These are phyloP conservation scores for Kodamaea fukazawae DNA, from an alignment of 805 yeast species.

Conservation along the genomic window DNA sequence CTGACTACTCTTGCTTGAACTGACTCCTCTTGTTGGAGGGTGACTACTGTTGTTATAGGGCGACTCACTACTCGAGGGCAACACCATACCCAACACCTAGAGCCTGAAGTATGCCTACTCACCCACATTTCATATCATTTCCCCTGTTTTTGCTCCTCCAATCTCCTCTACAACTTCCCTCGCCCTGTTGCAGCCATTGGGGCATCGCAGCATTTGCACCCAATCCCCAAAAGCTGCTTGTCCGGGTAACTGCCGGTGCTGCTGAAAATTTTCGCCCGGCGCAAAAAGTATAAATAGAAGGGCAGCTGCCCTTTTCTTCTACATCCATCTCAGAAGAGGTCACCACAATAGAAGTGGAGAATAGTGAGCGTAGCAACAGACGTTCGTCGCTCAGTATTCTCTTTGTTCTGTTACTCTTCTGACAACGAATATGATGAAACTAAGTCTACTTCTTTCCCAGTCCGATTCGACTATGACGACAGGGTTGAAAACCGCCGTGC, in stretches of 20 bases:
- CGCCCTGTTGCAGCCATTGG: too few species aligned
- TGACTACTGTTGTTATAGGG: too few species aligned
- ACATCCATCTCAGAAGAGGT: not conserved
- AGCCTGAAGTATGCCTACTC: too few species aligned
- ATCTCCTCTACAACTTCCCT: too few species aligned
- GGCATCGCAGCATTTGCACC: too few species aligned
- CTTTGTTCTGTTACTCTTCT: conserved; percentile 1
- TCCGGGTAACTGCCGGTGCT: conserved; percentile 10
- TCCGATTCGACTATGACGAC: conserved; percentile 93
- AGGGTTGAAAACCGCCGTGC: conserved; percentile 59
- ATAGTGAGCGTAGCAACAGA: conserved; percentile 1
- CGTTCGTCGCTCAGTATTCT: conserved; percentile 5
- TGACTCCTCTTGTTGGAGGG: too few species aligned
- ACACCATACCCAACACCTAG: too few species aligned
- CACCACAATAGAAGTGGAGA: conserved; percentile 3
- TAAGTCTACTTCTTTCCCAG: conserved; percentile 85
- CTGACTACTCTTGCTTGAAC: too few species aligned
- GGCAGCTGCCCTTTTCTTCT: not conserved
- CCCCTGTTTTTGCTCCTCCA: too few species aligned
- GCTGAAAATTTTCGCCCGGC: conserved; percentile 5
- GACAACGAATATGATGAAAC: conserved; percentile 39
- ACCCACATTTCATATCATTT: too few species aligned
- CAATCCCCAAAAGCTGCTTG: not conserved
- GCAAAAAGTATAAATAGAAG: conserved; percentile 7
- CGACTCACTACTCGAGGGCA: too few species aligned